phyloP scores from a whole-genome alignment of 2,329 filamentous ascomycete species.

The Esteya vermicola region DNA sequence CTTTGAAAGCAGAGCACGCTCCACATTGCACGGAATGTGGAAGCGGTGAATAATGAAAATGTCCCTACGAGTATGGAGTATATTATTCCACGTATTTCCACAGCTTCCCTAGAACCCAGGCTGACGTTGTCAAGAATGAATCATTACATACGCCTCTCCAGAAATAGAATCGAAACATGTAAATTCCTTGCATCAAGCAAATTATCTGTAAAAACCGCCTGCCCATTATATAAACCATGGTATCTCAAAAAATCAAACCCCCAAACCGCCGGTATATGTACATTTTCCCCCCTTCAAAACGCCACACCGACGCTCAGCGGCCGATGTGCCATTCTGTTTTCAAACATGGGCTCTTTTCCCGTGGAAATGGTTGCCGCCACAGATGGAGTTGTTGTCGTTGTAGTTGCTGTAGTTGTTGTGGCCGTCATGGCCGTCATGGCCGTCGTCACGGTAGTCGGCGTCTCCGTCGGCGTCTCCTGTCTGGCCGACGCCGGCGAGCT shows the following conservation, averaged over 20 bases:
- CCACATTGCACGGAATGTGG: no score
- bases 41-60: no score
- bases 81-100: no score
- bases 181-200: no score
- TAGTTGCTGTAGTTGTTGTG: neutral
- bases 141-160: no score
- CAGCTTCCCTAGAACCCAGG: neutral
- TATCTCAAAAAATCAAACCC: neutral
- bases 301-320: conserved; percentile 32
- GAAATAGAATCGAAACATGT: no score
- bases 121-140: no score
- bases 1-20: no score
- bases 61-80: no score
- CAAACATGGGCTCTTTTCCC: neutral
- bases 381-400: conserved; percentile 3
- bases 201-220: no score
- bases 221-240: no score
- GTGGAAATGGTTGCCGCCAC: neutral
- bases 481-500: conserved; percentile 25
- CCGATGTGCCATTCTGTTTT: conserved; percentile 8
- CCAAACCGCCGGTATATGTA: neutral
- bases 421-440: no score
- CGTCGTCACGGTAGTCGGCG: conserved; percentile 20
- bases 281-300: conserved; percentile 18
- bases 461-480: conserved; percentile 24